Base-by-base conservation (phyloP, 2,329 filamentous ascomycete species). In the Rasamsonia emersonii region DNA sequence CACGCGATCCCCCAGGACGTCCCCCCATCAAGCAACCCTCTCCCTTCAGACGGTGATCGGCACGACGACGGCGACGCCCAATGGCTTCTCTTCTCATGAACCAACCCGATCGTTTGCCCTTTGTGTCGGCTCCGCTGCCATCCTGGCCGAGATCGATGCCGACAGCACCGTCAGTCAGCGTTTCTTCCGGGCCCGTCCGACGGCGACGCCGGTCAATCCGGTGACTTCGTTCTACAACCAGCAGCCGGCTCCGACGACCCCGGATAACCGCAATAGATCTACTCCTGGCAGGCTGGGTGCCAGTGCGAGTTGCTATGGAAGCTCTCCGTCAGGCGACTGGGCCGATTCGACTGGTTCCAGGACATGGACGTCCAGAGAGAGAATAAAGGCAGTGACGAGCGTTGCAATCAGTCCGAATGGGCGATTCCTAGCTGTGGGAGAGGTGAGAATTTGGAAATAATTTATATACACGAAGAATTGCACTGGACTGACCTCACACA, bases 341-440 rank as follows among this genome's bases (percentile, higher is more conserved):
- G 51, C 54, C 9, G 88, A 95, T 28, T 67, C 63, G 18, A 64
- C 63, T 5, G 62, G 53, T 24, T 77, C 73, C 31, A 85, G 79
- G 54, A 85, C 81, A 9, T 89, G 85, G 80, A 86, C 84, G 2
- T 91, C 85, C 34, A 77, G 85, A 43, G 91, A 96, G 58, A 77
- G 86, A 44, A 88, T 96, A 54, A 96, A 96, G 62, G 84, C 91
- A 11, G 86, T 88, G 2, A 94, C 88, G 4, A 93, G 88, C 50
- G 73, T 98, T 16, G 81, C 86, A 14, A 71, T 98, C 43, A 95
- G 86, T 52, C 77, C 79, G 1, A 86, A 95, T 59, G 88, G 84
- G 18, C 82, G 76, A 46, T 93, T 82, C 53, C 68, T 98, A 32
- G 91, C 89, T 6, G 82, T 96, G 3, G 91, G 91, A 48, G 91